phyloP scores from a whole-genome alignment of 2,329 filamentous ascomycete species.

The Pseudogymnoascus sp. region DNA sequence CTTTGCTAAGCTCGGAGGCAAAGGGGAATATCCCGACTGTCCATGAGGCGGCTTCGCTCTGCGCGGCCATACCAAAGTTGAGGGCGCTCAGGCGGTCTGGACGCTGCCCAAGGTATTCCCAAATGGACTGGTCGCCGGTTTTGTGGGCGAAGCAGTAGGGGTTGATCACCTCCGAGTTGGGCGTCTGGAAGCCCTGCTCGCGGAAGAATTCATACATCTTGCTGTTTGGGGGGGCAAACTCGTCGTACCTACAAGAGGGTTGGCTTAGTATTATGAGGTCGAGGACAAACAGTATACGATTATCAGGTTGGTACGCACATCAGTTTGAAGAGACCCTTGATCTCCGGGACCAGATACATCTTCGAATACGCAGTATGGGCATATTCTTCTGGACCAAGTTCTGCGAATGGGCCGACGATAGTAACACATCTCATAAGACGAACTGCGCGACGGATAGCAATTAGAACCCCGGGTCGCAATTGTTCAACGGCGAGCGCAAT shows the following conservation, averaged over 20 bases:
- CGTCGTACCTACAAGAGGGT: conserved; percentile 17
- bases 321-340: conserved; percentile 17
- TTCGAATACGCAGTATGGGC: conserved; percentile 19
- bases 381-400: conserved; percentile 18
- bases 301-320: conserved; percentile 11
- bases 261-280: background rate
- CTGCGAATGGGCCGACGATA: conserved; percentile 17
- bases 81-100: conserved; percentile 22
- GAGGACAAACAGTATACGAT: too few species aligned
- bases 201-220: conserved; percentile 20
- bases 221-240: conserved; percentile 14
- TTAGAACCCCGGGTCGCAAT: background rate
- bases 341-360: conserved; percentile 16
- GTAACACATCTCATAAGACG: conserved; percentile 19
- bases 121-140: conserved; percentile 20
- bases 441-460: conserved; percentile 12
- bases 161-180: conserved; percentile 18
- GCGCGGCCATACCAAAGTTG: conserved; percentile 22
- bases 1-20: conserved; percentile 14
- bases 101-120: conserved; percentile 20
- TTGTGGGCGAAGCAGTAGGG: conserved; percentile 23
- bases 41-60: conserved; percentile 12
- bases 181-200: conserved; percentile 17
- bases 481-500: background rate
- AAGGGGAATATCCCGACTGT: conserved; percentile 20